phyloP scores from a whole-genome alignment of 2,329 filamentous ascomycete species.

The Incumbomyces lentus region DNA sequence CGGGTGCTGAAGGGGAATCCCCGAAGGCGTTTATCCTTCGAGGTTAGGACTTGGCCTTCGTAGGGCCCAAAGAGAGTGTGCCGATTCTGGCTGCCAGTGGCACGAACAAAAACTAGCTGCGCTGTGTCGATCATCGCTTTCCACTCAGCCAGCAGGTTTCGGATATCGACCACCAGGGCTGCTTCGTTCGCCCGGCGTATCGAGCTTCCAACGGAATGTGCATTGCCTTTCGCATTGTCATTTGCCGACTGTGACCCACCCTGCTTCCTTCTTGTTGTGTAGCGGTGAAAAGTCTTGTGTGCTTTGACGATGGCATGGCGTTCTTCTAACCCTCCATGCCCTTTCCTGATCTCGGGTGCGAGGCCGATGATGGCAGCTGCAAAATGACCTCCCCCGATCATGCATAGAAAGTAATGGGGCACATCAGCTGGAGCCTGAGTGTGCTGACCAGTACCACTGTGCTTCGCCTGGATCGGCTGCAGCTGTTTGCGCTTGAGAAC shows the following conservation, averaged over 20 bases:
- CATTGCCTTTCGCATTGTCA: slow-evolving; percentile 85
- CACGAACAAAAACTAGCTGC: slow-evolving; percentile 78
- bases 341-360: slow-evolving; percentile 66
- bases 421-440: slow-evolving; percentile 35
- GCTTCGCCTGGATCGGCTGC: slow-evolving; percentile 43
- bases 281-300: slow-evolving; percentile 96
- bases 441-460: slow-evolving; percentile 40
- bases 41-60: slow-evolving; percentile 70
- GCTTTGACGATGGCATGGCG: slow-evolving; percentile 79
- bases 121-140: slow-evolving; percentile 72
- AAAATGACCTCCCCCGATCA: slow-evolving; percentile 97
- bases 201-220: slow-evolving; percentile 84
- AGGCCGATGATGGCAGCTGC: slow-evolving; percentile 91
- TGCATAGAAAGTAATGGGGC: slow-evolving; percentile 89
- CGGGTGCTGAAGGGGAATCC: slow-evolving; percentile 90
- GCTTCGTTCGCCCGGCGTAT: slow-evolving; percentile 90
- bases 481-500: slow-evolving; percentile 69
- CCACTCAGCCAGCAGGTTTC: slow-evolving; percentile 73
- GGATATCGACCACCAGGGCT: slow-evolving; percentile 78
- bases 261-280: slow-evolving; percentile 91
- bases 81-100: slow-evolving; percentile 76
- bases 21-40: slow-evolving; percentile 69
- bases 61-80: slow-evolving; percentile 84
- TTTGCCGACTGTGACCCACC: slow-evolving; percentile 91
- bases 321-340: slow-evolving; percentile 60